Percentiles rank a stretch among this genome's conserved stretches.
Evolutionary conservation across 2,329 filamentous ascomycete species (phyloP).

Genomic region (Calonectria pteridis): DNA sequence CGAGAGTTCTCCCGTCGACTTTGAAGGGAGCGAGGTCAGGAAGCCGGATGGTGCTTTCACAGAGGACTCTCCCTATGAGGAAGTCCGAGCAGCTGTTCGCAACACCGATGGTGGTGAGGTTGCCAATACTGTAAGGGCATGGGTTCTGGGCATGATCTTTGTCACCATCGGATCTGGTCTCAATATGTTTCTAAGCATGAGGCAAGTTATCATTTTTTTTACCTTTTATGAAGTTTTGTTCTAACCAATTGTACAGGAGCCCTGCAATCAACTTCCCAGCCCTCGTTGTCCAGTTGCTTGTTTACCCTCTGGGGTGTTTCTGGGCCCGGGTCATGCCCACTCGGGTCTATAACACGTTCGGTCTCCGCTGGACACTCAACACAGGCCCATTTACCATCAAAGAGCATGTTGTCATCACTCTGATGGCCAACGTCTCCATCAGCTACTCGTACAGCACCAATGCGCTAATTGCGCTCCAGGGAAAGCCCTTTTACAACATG

Average conservation of each 20-base stretch:
- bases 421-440: slow-evolving; percentile 67
- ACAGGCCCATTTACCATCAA: slow-evolving; percentile 65
- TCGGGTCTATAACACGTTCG: slow-evolving; percentile 56
- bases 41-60: slow-evolving; percentile 12
- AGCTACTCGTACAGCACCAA: slow-evolving; percentile 58
- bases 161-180: slow-evolving; percentile 59
- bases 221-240: background rate
- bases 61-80: slow-evolving; percentile 29
- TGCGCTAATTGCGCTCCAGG: slow-evolving; percentile 57
- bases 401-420: slow-evolving; percentile 66
- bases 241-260: slow-evolving; percentile 8
- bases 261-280: slow-evolving; percentile 55
- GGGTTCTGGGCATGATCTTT: slow-evolving; percentile 59
- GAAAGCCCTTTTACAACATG: slow-evolving; percentile 59
- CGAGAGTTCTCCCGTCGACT: background rate
- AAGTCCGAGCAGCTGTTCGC: slow-evolving; percentile 50
- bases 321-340: slow-evolving; percentile 58
- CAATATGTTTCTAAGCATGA: slow-evolving; percentile 61
- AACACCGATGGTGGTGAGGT: slow-evolving; percentile 54
- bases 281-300: slow-evolving; percentile 55
- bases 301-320: slow-evolving; percentile 58
- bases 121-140: slow-evolving; percentile 56
- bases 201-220: slow-evolving; percentile 42
- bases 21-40: slow-evolving; percentile 20
- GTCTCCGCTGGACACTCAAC: slow-evolving; percentile 58